phyloP scores from a whole-genome alignment of 2,329 filamentous ascomycete genomes.

The Epichloe glyceriae region DNA sequence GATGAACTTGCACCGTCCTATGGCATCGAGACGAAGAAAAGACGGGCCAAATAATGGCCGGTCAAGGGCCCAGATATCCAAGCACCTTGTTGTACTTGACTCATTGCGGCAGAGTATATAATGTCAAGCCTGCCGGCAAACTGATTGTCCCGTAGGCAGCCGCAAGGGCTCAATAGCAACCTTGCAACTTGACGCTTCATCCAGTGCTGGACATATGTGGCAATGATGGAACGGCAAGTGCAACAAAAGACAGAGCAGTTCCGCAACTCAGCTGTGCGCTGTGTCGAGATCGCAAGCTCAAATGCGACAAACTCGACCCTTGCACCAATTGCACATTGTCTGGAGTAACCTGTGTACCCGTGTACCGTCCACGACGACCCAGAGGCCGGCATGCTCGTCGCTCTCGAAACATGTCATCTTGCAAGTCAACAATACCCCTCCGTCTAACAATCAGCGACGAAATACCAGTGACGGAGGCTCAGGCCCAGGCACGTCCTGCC shows the following conservation, averaged over 20 bases:
- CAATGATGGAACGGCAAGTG: conserved; percentile 2
- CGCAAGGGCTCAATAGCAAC: not conserved
- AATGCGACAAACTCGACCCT: conserved; percentile 12
- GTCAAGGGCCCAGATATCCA: not conserved
- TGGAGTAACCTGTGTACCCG: conserved; percentile 7
- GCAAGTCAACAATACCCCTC: not conserved
- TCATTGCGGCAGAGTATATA: not conserved
- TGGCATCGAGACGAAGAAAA: not conserved
- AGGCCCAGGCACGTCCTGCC: not conserved
- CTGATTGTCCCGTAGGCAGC: not conserved
- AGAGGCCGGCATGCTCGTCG: conserved; percentile 10
- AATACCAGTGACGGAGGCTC: not conserved
- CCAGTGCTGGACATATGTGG: not conserved
- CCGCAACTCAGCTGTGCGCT: conserved; percentile 9
- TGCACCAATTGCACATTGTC: conserved; percentile 10
- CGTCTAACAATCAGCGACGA: not conserved
- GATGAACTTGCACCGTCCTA: not conserved
- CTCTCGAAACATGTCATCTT: not conserved
- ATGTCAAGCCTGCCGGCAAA: not conserved
- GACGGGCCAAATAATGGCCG: not conserved
- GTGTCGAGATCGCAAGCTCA: conserved; percentile 12
- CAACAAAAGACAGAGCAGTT: conserved; percentile 3
- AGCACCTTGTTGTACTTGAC: not conserved
- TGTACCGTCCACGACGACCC: conserved; percentile 8
- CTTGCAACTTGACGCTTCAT: not conserved